Base-by-base conservation (phyloP, 371 early-diverging fungal genomes). In the Syncephalastrum contaminatum region DNA sequence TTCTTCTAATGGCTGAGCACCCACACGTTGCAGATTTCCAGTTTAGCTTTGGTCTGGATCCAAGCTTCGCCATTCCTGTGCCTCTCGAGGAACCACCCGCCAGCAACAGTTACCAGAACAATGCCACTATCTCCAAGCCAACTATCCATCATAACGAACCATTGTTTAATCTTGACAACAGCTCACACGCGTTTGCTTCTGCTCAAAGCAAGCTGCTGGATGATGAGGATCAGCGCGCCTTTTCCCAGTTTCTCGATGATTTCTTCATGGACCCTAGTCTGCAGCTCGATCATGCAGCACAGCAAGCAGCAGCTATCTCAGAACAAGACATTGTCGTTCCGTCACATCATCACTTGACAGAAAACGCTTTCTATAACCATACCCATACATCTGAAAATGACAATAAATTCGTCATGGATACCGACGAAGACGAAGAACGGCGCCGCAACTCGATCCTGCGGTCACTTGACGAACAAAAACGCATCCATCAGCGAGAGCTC, bases 21-120 rank as follows among this genome's bases (percentile, higher is more conserved):
- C 12, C 12, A 2, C 36, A 12, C 36, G 12, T 30, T 30, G 16
- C 40, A 77, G 80, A 79, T 21, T 79, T 79, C 44, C 70, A 73
- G 52, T 73, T 73, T 54, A 75, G 70, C 42, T 62, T 79, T 62
- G 80, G 72, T 42, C 64, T 79, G 39, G 78, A 72, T 43, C 78
- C 78, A 43, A 63, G 62, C 18, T 71, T 77, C 56, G 67, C 74
- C 30, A 73, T 77, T 48, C 78, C 78, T 21, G 62, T 77, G 46
- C 74, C 70, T 25, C 47, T 74, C 21, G 74, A 79, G 50, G 59
- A 70, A 40, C 61, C 69, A 24, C 64, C 75, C 25, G 49, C 68
- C 36, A 8, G 0, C 36, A 30, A 5, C 36, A 30, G 36, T 30
- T 30, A 30, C 36, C 36, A 30, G 10, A 30, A 12, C 20, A 39